Evolutionary conservation across 2,329 filamentous ascomycete genomes (phyloP), one percentile per base, ranked within the genome.

Genomic region (Ceratocystiopsis brevicomis): DNA sequence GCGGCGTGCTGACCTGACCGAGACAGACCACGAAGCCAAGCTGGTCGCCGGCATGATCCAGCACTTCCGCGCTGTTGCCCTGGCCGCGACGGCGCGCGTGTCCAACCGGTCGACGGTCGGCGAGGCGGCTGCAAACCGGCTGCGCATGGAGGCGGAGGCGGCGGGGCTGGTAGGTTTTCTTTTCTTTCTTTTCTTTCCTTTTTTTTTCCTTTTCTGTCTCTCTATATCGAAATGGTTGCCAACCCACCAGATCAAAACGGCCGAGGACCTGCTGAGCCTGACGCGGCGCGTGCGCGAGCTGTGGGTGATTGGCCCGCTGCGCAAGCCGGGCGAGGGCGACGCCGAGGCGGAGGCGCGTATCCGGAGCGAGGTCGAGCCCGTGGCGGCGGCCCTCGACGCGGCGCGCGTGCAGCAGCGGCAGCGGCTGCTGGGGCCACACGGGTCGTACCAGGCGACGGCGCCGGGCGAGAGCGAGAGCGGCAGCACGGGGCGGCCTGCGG

Each of bases 251-350:
- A 59, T 63, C 44, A 55, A 59, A 46, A 60, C 61, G 10, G 49
- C 61, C 30, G 56, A 70, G 46, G 62, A 67, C 45, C 57, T 71
- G 4, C 57, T 69, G 4, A 53, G 56, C 25, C 55, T 71, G 13
- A 68, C 59, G 16, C 62, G 66, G 35, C 62, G 65, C 48, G 57
- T 71, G 45, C 67, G 68, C 48, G 61, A 65, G 44, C 56, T 70
- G 19, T 69, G 66, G 66, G 58, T 68, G 12, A 60, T 63, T 44
- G 67, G 68, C 2, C 61, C 66, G 1, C 54, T 70, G 19, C 59
- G 60, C 44, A 58, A 56, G 39, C 59, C 64, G 4, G 63, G 61
- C 38, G 61, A 66, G 41, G 62, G 62, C 35, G 59, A 62, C 42
- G 56, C 52, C 38, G 56, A 61, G 48, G 57, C 56, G 21, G 56